Percentiles rank a stretch among this genome's conserved stretches.
phyloP scores from a whole-genome alignment of 2,329 filamentous ascomycete species.

The Venturia carpophila region DNA sequence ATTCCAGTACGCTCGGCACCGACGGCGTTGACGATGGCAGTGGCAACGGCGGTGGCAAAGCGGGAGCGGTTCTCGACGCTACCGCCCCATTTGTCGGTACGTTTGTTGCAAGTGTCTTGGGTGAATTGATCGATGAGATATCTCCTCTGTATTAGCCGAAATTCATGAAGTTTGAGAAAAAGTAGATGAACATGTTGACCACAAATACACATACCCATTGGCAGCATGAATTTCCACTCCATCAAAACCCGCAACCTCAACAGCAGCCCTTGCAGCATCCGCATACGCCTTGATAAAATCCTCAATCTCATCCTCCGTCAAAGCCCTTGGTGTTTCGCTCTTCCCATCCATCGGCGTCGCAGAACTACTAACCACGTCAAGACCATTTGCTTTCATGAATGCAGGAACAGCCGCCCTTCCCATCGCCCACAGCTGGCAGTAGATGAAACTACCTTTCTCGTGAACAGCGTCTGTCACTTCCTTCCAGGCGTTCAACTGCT shows the following conservation, averaged over 20 bases:
- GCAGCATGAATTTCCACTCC: conserved; percentile 48
- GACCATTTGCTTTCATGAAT: conserved; percentile 29
- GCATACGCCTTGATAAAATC: conserved; percentile 33
- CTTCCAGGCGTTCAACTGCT: conserved; percentile 55
- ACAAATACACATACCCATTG: conserved; percentile 16
- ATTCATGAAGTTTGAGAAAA: no score
- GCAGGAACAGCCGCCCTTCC: conserved; percentile 46
- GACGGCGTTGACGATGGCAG: conserved; percentile 43
- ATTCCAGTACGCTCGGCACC: conserved; percentile 49
- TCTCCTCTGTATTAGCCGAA: conserved; percentile 35
- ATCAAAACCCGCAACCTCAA: conserved; percentile 49
- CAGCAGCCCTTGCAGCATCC: conserved; percentile 38
- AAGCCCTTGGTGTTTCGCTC: conserved; percentile 27
- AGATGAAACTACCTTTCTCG: conserved; percentile 53
- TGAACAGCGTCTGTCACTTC: conserved; percentile 56
- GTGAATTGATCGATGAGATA: conserved; percentile 59
- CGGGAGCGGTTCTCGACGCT: conserved; percentile 43
- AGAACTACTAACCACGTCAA: conserved; percentile 26
- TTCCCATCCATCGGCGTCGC: conserved; percentile 31
- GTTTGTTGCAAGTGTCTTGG: conserved; percentile 48
- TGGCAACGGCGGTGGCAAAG: conserved; percentile 46
- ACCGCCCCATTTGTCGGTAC: conserved; percentile 44
- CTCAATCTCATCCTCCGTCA: conserved; percentile 36
- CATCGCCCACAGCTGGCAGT: conserved; percentile 53
- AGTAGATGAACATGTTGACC: no score